Evolutionary conservation across 371 early-diverging fungal species (phyloP), one percentile per base, ranked within the genome.

Genomic region (Basidiobolus meristosporus): DNA sequence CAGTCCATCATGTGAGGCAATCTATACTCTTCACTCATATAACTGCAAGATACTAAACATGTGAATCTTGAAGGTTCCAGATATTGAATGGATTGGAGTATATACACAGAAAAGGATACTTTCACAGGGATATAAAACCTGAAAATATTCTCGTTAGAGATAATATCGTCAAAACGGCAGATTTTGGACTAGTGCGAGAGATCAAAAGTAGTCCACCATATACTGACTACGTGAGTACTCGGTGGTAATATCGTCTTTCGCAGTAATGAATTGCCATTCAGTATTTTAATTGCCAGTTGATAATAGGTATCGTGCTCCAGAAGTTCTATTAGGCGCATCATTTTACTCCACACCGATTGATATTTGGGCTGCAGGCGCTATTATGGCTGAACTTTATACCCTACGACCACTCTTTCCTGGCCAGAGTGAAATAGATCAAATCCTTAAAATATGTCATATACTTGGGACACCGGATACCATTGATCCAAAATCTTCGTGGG

Each of bases 241-340:
- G 96, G 46, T 95, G 96, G 96, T n/a, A n/a, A n/a, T n/a, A n/a
- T n/a, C n/a, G n/a, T 82, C 57, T 42, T 51, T 22, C 17, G 20
- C 4, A 14, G 1, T 9, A 3, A 38, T 28, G 19, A 11, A 16
- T 22, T 40, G 7, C 18, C 0, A 7, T n/a, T 31, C 7, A 10
- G 12, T 40, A 6, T 39, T 44, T 21, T 33, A 26, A 32, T 16
- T n/a, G 26, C 17, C 20, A 7, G 28, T 21, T 53, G 82, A 90
- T 90, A n/a, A n/a, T n/a, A n/a, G n/a, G n/a, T 98, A 99, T 57
- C 77, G 99, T 21, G 89, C 98, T 5, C 99, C 99, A 19, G 99
- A 99, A 61, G 78, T 98, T 2, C 53, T 98, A 12, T 61, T 95
- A 23, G 74, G 83, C 18, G 73, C 76, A 7, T 70, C 79, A 1